Evolutionary conservation across 2,329 filamentous ascomycete genomes (phyloP).

Genomic region (Rhexocercosporidium sp.): DNA sequence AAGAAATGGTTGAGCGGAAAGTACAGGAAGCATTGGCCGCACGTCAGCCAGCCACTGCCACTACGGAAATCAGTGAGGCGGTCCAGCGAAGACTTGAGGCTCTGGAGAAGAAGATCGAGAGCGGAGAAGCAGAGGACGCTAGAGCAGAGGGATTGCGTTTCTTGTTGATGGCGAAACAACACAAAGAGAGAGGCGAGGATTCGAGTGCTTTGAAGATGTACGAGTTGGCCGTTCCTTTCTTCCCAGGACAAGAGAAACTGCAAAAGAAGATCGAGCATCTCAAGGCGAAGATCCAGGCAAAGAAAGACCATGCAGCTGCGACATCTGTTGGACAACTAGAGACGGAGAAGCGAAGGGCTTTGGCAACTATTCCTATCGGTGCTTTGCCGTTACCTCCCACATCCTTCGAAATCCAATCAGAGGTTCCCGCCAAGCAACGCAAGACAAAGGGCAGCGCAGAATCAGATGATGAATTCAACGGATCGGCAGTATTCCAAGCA

Average conservation of each 20-base stretch:
- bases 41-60: slow-evolving; percentile 58
- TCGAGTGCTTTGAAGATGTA: slow-evolving; percentile 83
- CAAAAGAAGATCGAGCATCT: slow-evolving; percentile 71
- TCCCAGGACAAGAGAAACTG: slow-evolving; percentile 83
- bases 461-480: slow-evolving; percentile 44
- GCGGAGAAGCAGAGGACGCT: slow-evolving; percentile 67
- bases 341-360: slow-evolving; percentile 25
- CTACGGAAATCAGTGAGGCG: slow-evolving; percentile 70
- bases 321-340: slow-evolving; percentile 13
- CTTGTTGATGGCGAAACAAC: slow-evolving; percentile 88
- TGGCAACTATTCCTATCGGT: slow-evolving; percentile 33
- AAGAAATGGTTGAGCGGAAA: slow-evolving; percentile 90
- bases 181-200: slow-evolving; percentile 83
- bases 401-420: slow-evolving; percentile 32
- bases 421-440: slow-evolving; percentile 27
- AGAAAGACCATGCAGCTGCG: slow-evolving; percentile 38
- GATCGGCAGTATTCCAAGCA: slow-evolving; percentile 43
- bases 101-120: slow-evolving; percentile 83
- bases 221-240: slow-evolving; percentile 81
- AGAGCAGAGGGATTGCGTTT: slow-evolving; percentile 84
- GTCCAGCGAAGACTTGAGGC: slow-evolving; percentile 82
- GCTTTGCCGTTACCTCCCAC: slow-evolving; percentile 31
- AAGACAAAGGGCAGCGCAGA: slow-evolving; percentile 34
- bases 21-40: slow-evolving; percentile 87
- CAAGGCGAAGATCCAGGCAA: slow-evolving; percentile 54